A percentile compares a stretch with the other conserved stretches of the same genome.
Evolutionary conservation across 257 asterid species (phyloP).

Genomic region (Echium plantagineum): DNA sequence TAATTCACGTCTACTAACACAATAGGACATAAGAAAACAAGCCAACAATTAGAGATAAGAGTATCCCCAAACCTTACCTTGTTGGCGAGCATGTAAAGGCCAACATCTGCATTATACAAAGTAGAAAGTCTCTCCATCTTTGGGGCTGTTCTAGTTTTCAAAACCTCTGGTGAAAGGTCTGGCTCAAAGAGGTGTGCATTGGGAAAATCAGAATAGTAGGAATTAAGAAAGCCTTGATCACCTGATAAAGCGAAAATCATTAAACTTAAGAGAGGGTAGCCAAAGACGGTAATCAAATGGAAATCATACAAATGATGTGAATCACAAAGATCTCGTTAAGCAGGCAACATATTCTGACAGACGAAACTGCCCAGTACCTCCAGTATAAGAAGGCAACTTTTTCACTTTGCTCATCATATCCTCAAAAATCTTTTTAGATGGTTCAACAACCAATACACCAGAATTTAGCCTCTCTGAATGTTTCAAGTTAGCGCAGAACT

Average conservation of each 20-base stretch:
- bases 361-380: constrained; percentile 43
- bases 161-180: constrained; percentile 42
- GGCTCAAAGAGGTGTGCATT: constrained; percentile 88
- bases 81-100: constrained; percentile 99
- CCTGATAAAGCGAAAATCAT: constrained; percentile 35
- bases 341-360: neutral
- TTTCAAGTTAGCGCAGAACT: constrained; percentile 91
- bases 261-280: neutral
- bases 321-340: neutral
- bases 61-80: constrained; percentile 39
- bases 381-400: constrained; percentile 84
- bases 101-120: constrained; percentile 95
- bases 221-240: constrained; percentile 97
- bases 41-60: neutral
- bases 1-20: too few relatives aligned
- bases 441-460: constrained; percentile 98
- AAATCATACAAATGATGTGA: neutral
- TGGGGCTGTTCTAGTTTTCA: constrained; percentile 71
- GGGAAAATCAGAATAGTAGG: constrained; percentile 79
- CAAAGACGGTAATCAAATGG: constrained; percentile 5
- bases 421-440: constrained; percentile 67
- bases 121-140: constrained; percentile 98
- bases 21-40: neutral
- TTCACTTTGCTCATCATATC: constrained; percentile 87
- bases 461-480: constrained; percentile 97